Evolutionary conservation across 768 basidiomycete genomes (phyloP), one percentile per base, ranked within the genome.

Genomic region (Mycena pura): DNA sequence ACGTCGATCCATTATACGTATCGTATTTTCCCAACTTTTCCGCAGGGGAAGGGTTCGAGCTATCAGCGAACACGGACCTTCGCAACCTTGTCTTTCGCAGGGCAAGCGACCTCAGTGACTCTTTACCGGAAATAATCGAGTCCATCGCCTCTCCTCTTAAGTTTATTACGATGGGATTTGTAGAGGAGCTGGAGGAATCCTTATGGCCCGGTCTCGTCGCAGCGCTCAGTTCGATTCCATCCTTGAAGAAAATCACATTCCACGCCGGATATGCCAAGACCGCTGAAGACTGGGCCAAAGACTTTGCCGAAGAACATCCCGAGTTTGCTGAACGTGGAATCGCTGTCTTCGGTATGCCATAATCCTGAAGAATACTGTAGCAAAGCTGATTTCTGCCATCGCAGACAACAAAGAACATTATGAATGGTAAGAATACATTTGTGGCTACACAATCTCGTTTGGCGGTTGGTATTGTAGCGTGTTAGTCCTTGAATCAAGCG

Each of bases 401-500:
- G n/a, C n/a, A n/a, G n/a, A n/a, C n/a, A n/a, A n/a, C n/a, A n/a
- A n/a, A n/a, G n/a, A n/a, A n/a, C n/a, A n/a, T n/a, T n/a, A n/a
- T n/a, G n/a, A n/a, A n/a, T n/a, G n/a, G n/a, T n/a, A n/a, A n/a
- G n/a, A n/a, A n/a, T n/a, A n/a, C n/a, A n/a, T 17, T 29, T 17
- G 52, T 47, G n/a, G n/a, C n/a, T 21, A 66, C 19, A 56, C 64
- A n/a, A n/a, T n/a, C 32, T 46, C 56, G 13, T 41, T 36, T 14
- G 64, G 64, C 14, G 64, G 56, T 25, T 53, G 38, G 47, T 55
- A 62, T 51, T 66, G 57, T 10, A 66, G 8, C 4, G 64, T 58
- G 14, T 62, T 68, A 28, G 74, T 71, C 57, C 75, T 73, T 22
- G 75, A 70, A n/a, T 68, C 68, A 67, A 75, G 62, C 24, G 76